A percentile compares a stretch with the other conserved stretches of the same genome.
phyloP scores from a whole-genome alignment of 164 flowering plant genomes.

The Chloranthus sessilifolius region DNA sequence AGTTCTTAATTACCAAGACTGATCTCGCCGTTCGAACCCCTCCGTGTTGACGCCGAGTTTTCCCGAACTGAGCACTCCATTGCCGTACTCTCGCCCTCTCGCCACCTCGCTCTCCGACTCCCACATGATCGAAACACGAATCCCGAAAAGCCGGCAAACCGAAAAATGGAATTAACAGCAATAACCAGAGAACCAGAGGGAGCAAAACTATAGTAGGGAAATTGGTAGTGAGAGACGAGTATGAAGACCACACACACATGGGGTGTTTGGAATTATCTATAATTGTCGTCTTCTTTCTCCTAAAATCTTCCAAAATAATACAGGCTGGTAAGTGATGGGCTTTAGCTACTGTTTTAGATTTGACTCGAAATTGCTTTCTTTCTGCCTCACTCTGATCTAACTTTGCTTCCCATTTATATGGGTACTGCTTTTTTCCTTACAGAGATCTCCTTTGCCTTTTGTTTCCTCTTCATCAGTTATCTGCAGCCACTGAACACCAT shows the following conservation, averaged over 20 bases:
- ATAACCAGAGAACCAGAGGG: slow-evolving; percentile 9
- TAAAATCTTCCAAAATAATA: slow-evolving; percentile 23
- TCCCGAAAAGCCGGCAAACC: not conserved
- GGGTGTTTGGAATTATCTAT: slow-evolving; percentile 51
- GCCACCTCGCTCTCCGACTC: slow-evolving; percentile 70
- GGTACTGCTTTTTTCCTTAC: not conserved
- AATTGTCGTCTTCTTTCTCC: slow-evolving; percentile 31
- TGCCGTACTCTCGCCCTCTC: slow-evolving; percentile 54
- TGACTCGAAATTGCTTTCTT: slow-evolving; percentile 4
- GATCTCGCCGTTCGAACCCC: slow-evolving; percentile 82
- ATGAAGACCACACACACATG: slow-evolving; percentile 55
- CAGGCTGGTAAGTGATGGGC: slow-evolving; percentile 78
- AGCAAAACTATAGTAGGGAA: too few species aligned
- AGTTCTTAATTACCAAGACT: slow-evolving; percentile 50
- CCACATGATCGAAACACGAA: slow-evolving; percentile 54
- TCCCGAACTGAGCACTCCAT: slow-evolving; percentile 48
- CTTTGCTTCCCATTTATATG: not conserved
- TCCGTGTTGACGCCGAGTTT: slow-evolving; percentile 71
- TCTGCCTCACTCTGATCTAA: too few species aligned
- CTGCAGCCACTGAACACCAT: too few species aligned
- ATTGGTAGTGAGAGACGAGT: slow-evolving; percentile 13
- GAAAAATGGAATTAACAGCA: not conserved
- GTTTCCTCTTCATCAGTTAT: too few species aligned
- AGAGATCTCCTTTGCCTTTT: too few species aligned
- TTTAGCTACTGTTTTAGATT: slow-evolving; percentile 10